Conservation (phyloP, 2,329 filamentous ascomycete genomes). For the Ophiosphaerella narmari region DNA sequence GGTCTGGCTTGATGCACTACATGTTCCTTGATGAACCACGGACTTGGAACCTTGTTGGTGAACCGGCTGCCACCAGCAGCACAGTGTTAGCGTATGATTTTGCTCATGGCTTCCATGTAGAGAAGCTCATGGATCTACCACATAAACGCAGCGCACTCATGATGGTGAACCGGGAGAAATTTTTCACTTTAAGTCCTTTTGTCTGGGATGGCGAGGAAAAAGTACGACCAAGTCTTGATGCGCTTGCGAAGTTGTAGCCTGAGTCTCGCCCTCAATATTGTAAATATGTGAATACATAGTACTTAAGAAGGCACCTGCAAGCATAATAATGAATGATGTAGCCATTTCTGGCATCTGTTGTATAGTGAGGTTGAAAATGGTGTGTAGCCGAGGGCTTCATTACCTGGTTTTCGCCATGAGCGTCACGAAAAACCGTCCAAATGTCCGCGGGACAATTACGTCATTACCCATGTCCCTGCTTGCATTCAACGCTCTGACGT, state of each 20-base stretch:
- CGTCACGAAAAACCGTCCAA: too few relatives aligned
- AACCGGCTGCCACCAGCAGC: conserved; percentile 72
- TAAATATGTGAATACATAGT: too few relatives aligned
- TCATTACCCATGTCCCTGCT: not conserved
- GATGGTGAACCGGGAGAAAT: conserved; percentile 67
- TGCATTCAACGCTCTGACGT: not conserved
- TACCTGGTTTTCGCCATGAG: not conserved
- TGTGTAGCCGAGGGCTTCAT: too few relatives aligned
- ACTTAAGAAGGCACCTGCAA: too few relatives aligned
- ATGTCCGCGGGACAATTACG: not conserved
- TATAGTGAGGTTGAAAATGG: too few relatives aligned
- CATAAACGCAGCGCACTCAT: conserved; percentile 73
- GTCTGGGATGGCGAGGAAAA: conserved; percentile 45
- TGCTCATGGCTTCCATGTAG: conserved; percentile 72
- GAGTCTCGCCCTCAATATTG: too few relatives aligned
- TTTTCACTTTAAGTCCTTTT: conserved; percentile 70
- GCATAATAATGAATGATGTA: too few relatives aligned
- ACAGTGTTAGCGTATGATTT: conserved; percentile 76
- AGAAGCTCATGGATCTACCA: conserved; percentile 73
- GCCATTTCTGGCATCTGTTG: too few relatives aligned
- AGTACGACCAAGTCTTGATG: conserved; percentile 41
- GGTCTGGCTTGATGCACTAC: conserved; percentile 62
- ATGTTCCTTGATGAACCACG: conserved; percentile 64
- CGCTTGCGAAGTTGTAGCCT: conserved; percentile 36
- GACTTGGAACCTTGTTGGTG: conserved; percentile 62